Evolutionary conservation across 108 stramenopile genomes (phyloP).

Genomic region (Cyclotella distinguenda): DNA sequence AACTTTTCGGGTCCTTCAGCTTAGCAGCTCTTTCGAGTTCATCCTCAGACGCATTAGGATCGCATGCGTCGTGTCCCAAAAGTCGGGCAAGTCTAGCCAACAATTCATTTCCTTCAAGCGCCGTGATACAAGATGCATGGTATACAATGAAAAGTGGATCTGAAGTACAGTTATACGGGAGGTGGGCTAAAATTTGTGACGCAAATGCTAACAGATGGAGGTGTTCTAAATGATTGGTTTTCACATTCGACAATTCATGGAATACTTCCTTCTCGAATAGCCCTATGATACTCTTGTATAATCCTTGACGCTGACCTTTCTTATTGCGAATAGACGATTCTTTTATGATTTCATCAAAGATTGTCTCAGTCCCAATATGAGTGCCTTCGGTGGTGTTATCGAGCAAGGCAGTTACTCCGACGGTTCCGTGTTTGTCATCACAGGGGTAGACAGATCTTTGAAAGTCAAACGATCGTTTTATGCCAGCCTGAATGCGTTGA

Average conservation of each 20-base stretch:
- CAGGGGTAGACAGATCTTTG: constrained; percentile 65
- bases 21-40: constrained; percentile 59
- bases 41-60: constrained; percentile 67
- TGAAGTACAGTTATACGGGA: constrained; percentile 67
- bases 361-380: constrained; percentile 55
- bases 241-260: neutral
- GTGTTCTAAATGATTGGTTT: constrained; percentile 27
- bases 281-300: constrained; percentile 53
- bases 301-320: constrained; percentile 69
- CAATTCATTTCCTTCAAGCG: constrained; percentile 62
- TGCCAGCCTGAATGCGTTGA: constrained; percentile 76
- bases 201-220: constrained; percentile 71
- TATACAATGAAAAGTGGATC: constrained; percentile 82
- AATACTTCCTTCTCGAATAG: constrained; percentile 40
- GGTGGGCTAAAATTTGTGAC: constrained; percentile 77
- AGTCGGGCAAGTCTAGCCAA: constrained; percentile 63
- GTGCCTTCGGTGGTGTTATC: constrained; percentile 39
- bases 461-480: constrained; percentile 73
- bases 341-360: constrained; percentile 78
- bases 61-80: constrained; percentile 58
- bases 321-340: constrained; percentile 66
- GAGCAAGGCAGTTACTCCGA: constrained; percentile 59
- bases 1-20: constrained; percentile 45
- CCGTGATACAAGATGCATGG: constrained; percentile 55
- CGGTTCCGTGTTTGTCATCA: constrained; percentile 18